Conservation (phyloP, 257 asterid species). For the Marsdenia floribunda region DNA sequence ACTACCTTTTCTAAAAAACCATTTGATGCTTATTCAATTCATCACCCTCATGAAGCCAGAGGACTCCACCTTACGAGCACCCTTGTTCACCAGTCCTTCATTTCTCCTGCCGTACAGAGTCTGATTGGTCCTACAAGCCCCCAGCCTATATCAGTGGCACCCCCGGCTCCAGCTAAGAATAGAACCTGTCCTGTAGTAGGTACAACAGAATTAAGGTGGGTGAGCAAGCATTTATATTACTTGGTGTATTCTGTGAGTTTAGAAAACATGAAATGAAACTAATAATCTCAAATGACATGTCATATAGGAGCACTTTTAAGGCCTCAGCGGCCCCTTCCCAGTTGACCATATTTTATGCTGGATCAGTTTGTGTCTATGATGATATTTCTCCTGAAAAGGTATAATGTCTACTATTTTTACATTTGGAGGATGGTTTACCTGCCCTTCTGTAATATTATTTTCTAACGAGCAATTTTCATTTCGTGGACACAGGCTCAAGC, state of each 20-base stretch:
- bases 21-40: constrained; percentile 19
- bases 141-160: constrained; percentile 27
- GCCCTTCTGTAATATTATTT: background rate
- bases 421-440: constrained; percentile 1
- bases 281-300: background rate
- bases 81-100: constrained; percentile 32
- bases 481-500: constrained; percentile 71
- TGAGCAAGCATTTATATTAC: constrained; percentile 1
- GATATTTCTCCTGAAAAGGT: constrained; percentile 81
- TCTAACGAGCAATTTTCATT: background rate
- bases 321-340: constrained; percentile 54
- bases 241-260: background rate
- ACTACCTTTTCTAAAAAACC: constrained; percentile 36
- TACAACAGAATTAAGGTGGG: constrained; percentile 65
- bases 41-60: constrained; percentile 21
- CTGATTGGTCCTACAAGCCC: constrained; percentile 26
- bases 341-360: constrained; percentile 81
- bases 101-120: constrained; percentile 35
- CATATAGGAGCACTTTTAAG: constrained; percentile 43
- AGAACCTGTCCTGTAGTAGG: constrained; percentile 49
- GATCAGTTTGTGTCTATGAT: constrained; percentile 77
- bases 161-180: constrained; percentile 31
- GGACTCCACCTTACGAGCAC: constrained; percentile 22
- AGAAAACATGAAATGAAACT: background rate
- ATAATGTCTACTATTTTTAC: background rate